Evolutionary conservation across 2,329 filamentous ascomycete species (phyloP).

Genomic region (Exophiala xenobiotica): DNA sequence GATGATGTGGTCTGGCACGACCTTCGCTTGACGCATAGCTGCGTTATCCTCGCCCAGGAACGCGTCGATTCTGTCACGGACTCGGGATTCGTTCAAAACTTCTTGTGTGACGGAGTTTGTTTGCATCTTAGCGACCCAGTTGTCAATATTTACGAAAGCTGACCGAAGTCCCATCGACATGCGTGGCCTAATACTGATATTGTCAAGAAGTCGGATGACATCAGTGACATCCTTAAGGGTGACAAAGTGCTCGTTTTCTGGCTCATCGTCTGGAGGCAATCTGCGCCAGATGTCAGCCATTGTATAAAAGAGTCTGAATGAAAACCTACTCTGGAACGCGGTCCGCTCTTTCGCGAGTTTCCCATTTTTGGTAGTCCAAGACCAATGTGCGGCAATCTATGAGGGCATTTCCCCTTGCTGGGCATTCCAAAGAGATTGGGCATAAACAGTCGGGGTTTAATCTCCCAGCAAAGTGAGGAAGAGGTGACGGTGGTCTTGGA

Average conservation of each 20-base stretch:
- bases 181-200: not conserved
- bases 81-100: constrained; percentile 4
- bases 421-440: constrained; percentile 16
- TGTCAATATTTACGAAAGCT: constrained; percentile 7
- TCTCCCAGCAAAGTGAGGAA: not conserved
- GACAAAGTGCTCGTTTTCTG: constrained; percentile 10
- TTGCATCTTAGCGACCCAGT: constrained; percentile 16
- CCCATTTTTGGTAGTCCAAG: constrained; percentile 11
- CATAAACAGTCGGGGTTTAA: constrained; percentile 13
- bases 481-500: not conserved
- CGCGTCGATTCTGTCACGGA: constrained; percentile 7
- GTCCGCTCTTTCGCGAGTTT: constrained; percentile 3
- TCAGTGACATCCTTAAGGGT: not conserved
- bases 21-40: not conserved
- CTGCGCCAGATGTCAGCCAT: not conserved
- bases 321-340: constrained; percentile 11
- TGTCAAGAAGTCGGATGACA: constrained; percentile 11
- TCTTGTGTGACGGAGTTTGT: constrained; percentile 14
- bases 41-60: constrained; percentile 18
- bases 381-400: constrained; percentile 26
- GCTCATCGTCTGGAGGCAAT: constrained; percentile 2
- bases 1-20: constrained; percentile 15
- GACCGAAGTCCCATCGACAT: not conserved
- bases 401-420: constrained; percentile 5
- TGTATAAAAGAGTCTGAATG: too few species aligned